A percentile compares a stretch with the other conserved stretches of the same genome.
These are phyloP conservation scores for Paramecium primaurelia DNA, from an alignment of 73 alveolate genomes.

Conservation along the genomic window DNA sequence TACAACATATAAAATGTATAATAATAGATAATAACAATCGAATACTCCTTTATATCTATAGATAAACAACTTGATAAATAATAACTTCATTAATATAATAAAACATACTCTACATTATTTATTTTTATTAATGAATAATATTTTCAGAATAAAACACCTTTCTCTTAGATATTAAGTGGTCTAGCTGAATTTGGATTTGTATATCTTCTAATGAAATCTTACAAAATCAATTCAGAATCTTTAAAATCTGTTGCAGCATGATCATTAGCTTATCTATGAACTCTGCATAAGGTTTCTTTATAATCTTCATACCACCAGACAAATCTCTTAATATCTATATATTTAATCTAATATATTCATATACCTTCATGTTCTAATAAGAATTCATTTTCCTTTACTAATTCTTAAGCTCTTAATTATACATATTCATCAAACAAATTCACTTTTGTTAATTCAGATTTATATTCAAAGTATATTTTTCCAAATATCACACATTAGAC, in stretches of 20 bases:
- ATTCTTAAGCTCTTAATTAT: conserved; percentile 84
- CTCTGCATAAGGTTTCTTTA: conserved; percentile 79
- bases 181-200: conserved; percentile 74
- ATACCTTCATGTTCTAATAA: conserved; percentile 69
- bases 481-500: conserved; percentile 29
- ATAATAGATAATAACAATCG: neutral
- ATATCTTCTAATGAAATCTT: conserved; percentile 85
- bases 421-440: conserved; percentile 86
- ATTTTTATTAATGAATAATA: neutral
- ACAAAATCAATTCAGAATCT: conserved; percentile 78
- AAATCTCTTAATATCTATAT: conserved; percentile 69
- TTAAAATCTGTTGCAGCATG: conserved; percentile 83
- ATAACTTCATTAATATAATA: neutral
- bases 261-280: conserved; percentile 86
- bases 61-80: too few relatives aligned
- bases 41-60: neutral
- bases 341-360: neutral
- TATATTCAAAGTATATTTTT: conserved; percentile 56
- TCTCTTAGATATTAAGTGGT: conserved; percentile 61
- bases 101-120: neutral
- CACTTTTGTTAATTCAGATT: conserved; percentile 72
- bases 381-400: conserved; percentile 78
- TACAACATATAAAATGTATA: neutral
- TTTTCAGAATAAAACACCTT: conserved; percentile 40
- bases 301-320: conserved; percentile 85